A percentile compares a stretch with the other conserved stretches of the same genome.
Conservation (phyloP, 306 rosid genomes). For the Glycine latifolia region DNA sequence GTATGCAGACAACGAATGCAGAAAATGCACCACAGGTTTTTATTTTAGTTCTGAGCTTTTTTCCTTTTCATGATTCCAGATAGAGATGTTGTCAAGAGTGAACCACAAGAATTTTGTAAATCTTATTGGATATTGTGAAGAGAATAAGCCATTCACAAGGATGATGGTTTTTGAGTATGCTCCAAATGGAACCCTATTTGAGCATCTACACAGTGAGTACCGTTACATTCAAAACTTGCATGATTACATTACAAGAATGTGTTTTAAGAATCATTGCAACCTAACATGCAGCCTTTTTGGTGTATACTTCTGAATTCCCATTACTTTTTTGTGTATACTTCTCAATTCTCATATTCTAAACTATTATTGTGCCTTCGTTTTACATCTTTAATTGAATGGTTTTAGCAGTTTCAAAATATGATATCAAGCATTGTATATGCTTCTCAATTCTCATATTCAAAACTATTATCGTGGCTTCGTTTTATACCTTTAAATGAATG, state of each 20-base stretch:
- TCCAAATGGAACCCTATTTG: conserved; percentile 93
- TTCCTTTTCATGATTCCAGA: conserved; percentile 53
- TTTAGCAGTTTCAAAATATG: too few species aligned
- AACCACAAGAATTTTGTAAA: conserved; percentile 94
- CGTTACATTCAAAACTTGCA: conserved; percentile 15
- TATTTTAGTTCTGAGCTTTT: conserved; percentile 31
- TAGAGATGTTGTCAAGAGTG: conserved; percentile 73
- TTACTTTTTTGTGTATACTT: too few species aligned
- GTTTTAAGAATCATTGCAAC: conserved; percentile 15
- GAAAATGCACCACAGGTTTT: neutral
- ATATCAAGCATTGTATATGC: too few species aligned
- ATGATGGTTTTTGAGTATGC: conserved; percentile 97
- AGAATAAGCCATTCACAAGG: conserved; percentile 87
- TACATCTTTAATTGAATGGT: too few species aligned
- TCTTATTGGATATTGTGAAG: conserved; percentile 89
- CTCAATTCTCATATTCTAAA: too few species aligned
- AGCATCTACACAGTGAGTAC: conserved; percentile 87
- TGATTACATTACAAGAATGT: neutral
- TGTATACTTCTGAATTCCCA: neutral
- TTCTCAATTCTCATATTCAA: too few species aligned
- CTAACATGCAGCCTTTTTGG: neutral
- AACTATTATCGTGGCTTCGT: too few species aligned
- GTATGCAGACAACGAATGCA: conserved; percentile 50
- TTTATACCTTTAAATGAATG: too few species aligned
- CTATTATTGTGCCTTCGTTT: too few species aligned